Conservation (phyloP, 2,329 filamentous ascomycete genomes). For the Sporothrix brasiliensis region DNA sequence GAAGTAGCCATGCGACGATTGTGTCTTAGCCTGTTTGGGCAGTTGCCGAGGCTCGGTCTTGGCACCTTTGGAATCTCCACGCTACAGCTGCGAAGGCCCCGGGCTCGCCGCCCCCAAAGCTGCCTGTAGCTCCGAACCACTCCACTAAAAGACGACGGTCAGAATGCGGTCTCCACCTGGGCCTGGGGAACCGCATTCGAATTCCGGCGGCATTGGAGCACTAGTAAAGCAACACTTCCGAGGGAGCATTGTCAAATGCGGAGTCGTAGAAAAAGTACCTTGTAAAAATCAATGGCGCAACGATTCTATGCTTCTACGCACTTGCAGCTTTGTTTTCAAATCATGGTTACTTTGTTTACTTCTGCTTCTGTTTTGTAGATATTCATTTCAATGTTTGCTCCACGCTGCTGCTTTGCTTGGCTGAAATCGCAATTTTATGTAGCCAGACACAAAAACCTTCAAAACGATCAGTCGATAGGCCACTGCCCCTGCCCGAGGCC, state of each 20-base stretch:
- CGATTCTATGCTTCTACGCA: not conserved
- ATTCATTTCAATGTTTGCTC: not conserved
- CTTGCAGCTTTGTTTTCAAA: not conserved
- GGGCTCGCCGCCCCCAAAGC: constrained; percentile 21
- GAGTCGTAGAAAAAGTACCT: not conserved
- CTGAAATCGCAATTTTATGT: not conserved
- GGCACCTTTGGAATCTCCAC: not conserved
- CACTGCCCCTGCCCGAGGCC: not conserved
- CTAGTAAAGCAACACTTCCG: not conserved
- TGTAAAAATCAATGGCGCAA: not conserved
- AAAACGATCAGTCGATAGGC: not conserved
- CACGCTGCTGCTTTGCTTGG: not conserved
- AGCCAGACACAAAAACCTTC: not conserved
- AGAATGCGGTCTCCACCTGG: constrained; percentile 3
- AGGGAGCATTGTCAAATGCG: constrained; percentile 16
- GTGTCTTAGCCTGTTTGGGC: constrained; percentile 21
- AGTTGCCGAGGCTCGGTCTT: constrained; percentile 32
- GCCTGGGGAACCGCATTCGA: constrained; percentile 14
- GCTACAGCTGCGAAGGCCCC: constrained; percentile 9
- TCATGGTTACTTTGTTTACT: too few species aligned
- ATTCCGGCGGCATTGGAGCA: constrained; percentile 9
- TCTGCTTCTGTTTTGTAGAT: not conserved
- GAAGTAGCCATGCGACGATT: not conserved
- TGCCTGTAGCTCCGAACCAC: constrained; percentile 12
- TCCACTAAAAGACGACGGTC: constrained; percentile 3